Conservation (phyloP, 495 filamentous ascomycete genomes). For the Massariosphaeria phaeospora region DNA sequence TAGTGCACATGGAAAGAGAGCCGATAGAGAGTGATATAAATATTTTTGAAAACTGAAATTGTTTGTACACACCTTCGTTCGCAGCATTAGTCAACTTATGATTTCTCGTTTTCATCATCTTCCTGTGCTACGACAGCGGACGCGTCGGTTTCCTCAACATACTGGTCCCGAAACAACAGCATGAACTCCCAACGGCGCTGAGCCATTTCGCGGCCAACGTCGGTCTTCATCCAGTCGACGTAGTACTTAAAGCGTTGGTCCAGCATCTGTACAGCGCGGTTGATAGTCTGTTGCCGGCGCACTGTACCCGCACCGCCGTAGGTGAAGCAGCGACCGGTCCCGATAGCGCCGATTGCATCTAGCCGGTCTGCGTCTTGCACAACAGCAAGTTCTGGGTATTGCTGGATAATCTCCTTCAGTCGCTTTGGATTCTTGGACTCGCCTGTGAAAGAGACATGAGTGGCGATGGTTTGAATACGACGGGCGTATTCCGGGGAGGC, state of each 20-base stretch:
- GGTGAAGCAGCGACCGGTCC: slow-evolving; percentile 71
- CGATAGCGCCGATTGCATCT: slow-evolving; percentile 81
- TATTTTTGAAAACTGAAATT: no score
- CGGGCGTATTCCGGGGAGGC: slow-evolving; percentile 50
- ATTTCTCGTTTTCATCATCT: no score
- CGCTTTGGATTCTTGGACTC: slow-evolving; percentile 51
- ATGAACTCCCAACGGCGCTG: slow-evolving; percentile 1
- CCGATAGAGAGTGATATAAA: no score
- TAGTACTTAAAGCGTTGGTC: not conserved
- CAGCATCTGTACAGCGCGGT: not conserved
- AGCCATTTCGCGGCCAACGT: not conserved
- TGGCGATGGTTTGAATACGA: slow-evolving; percentile 61
- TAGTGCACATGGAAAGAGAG: no score
- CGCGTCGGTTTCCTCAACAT: not conserved
- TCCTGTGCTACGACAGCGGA: no score
- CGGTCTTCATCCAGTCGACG: slow-evolving; percentile 1
- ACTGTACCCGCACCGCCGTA: slow-evolving; percentile 53
- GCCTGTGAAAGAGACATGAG: slow-evolving; percentile 67
- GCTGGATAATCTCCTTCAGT: slow-evolving; percentile 52
- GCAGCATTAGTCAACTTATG: no score
- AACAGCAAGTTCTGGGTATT: slow-evolving; percentile 67
- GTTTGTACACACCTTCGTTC: no score
- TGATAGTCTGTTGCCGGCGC: not conserved
- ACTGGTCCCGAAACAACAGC: not conserved
- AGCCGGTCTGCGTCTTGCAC: slow-evolving; percentile 89